Conservation (phyloP, 2,329 filamentous ascomycete genomes). For the Tolypocladium paradoxum region DNA sequence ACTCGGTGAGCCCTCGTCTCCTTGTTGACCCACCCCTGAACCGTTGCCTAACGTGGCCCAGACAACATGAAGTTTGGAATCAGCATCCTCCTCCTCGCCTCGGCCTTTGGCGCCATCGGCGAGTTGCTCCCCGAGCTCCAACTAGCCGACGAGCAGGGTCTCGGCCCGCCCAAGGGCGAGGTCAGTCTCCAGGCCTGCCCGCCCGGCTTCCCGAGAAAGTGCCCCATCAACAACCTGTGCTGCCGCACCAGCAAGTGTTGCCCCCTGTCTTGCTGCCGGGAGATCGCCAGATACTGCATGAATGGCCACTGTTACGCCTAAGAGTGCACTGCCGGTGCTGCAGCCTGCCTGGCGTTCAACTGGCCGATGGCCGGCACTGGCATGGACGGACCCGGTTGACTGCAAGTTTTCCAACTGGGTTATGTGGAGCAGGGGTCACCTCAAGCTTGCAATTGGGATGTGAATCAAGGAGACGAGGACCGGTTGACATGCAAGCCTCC, state of each 20-base stretch:
- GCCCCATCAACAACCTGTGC: constrained; percentile 2
- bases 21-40: neutral
- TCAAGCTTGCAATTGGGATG: neutral
- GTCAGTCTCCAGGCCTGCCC: constrained; percentile 1
- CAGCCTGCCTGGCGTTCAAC: neutral
- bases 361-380: neutral
- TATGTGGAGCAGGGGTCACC: too few species aligned
- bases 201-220: constrained; percentile 2
- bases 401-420: neutral
- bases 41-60: neutral
- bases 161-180: neutral
- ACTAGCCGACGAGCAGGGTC: constrained; percentile 1
- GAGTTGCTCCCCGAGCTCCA: constrained; percentile 1
- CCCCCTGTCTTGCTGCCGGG: constrained; percentile 2
- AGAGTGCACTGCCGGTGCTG: neutral
- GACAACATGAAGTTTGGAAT: constrained; percentile 2
- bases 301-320: constrained; percentile 6
- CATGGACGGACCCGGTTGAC: neutral
- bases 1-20: neutral
- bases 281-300: constrained; percentile 2
- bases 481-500: neutral
- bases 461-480: neutral
- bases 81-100: constrained; percentile 1
- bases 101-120: neutral
- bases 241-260: constrained; percentile 7